Base-by-base conservation (phyloP, 805 yeast species). In the Metschnikowia hibisci region DNA sequence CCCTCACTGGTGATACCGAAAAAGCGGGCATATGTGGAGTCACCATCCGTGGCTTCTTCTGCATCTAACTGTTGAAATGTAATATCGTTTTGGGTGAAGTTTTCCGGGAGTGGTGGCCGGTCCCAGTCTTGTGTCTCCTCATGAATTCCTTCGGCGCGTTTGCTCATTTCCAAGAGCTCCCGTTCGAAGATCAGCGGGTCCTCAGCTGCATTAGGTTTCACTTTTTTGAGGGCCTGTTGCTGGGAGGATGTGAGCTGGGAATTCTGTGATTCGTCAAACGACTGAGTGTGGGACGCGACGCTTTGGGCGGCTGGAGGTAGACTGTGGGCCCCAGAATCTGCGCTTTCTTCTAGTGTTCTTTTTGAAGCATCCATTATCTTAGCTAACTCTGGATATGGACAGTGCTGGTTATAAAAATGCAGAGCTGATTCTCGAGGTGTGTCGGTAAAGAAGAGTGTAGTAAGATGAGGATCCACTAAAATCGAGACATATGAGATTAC, bases 1-100 rank as follows among this genome's bases (percentile, higher is more conserved):
- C 99, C 99, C 43, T 79, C 82, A 45, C 73, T 78, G 1, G 98
- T 89, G 31, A 95, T 89, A 44, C 99, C 99, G 63, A 90, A 93
- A 57, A 95, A 84, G 43, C 96, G 76, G 0, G 90, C 86, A 1
- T 79, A 74, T 0, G 84, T 77, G 20, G 76, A 70, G 12, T 79
- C 81, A 29, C 78, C 77, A 7, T 77, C 60, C 23, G 66, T 59
- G 3, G 86, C 77, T 56, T 93, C 99, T 56, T 93, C 98, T 1
- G 95, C 96, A 62, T 93, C 99, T 54, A 93, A 70, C 57, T 93
- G 99, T 63, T 93, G 98, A 61, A 90, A 90, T 1, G 76, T 72
- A 22, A 85, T 72, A 54, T 84, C 89, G 31, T 61, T 58, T 1
- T 61, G 60, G 1, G 56, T 53, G 2, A 83, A 74, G 42, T 75